phyloP scores from a whole-genome alignment of 2,329 filamentous ascomycete species.

The Phoma herbarum region DNA sequence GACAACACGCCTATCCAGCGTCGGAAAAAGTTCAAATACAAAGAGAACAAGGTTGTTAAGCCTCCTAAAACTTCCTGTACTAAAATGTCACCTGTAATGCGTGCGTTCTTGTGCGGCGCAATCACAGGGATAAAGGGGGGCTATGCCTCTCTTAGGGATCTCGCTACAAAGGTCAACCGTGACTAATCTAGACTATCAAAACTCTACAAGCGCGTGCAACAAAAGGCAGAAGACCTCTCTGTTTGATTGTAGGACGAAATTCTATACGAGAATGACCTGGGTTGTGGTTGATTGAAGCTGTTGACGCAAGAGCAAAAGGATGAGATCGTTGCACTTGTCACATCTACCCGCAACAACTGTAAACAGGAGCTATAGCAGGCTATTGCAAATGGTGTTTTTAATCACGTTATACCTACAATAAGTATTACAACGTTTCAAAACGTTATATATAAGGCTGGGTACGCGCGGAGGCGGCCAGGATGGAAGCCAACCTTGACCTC shows the following conservation, averaged over 20 bases:
- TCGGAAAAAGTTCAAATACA: slow-evolving; percentile 1
- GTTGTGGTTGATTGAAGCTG: not conserved
- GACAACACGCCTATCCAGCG: too few relatives aligned
- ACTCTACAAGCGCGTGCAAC: too few relatives aligned
- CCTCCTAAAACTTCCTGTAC: not conserved
- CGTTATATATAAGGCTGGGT: slow-evolving; percentile 13
- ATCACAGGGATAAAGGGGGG: not conserved
- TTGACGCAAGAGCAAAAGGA: slow-evolving; percentile 1
- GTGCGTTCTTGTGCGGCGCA: not conserved
- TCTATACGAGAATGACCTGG: not conserved
- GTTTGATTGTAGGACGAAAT: not conserved
- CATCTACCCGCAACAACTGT: not conserved
- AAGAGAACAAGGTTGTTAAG: not conserved
- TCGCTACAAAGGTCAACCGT: too few relatives aligned
- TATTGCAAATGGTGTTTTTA: slow-evolving; percentile 5
- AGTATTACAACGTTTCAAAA: slow-evolving; percentile 18
- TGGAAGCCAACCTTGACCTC: slow-evolving; percentile 1
- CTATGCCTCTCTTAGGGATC: not conserved
- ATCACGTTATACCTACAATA: slow-evolving; percentile 3
- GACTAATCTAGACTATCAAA: too few relatives aligned
- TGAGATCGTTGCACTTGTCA: not conserved
- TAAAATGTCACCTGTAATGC: not conserved
- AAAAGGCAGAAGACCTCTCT: too few relatives aligned
- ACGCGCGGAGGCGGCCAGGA: not conserved
- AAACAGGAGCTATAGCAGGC: slow-evolving; percentile 14